These are phyloP conservation scores for Areca catechu DNA, from an alignment of 176 grass and related monocot genomes.

Conservation along the genomic window DNA sequence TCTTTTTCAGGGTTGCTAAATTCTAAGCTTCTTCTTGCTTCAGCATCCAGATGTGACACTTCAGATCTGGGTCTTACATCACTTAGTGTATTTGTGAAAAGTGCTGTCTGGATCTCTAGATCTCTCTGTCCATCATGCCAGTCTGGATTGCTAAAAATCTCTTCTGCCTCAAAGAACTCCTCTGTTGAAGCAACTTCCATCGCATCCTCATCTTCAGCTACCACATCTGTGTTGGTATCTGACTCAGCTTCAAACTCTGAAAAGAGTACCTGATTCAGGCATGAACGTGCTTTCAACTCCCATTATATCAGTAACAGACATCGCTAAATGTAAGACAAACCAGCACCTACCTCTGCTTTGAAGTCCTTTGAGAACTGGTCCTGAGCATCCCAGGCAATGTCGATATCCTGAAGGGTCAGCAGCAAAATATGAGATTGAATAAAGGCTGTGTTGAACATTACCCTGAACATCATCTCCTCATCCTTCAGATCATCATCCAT, in stretches of 20 bases:
- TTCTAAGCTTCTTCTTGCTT: conserved; percentile 25
- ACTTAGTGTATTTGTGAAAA: conserved; percentile 29
- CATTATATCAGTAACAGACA: not conserved
- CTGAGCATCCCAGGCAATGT: conserved; percentile 61
- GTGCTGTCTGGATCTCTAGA: conserved; percentile 22
- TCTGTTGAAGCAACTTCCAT: conserved; percentile 58
- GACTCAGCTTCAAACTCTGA: conserved; percentile 86
- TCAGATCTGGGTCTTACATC: conserved; percentile 19
- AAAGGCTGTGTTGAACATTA: conserved; percentile 93
- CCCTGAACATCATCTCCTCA: conserved; percentile 71
- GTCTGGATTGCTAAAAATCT: conserved; percentile 68
- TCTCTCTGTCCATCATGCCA: conserved; percentile 64
- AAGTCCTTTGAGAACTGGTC: conserved; percentile 71
- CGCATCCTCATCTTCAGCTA: conserved; percentile 23
- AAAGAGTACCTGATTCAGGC: conserved; percentile 98
- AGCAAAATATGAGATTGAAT: conserved; percentile 79
- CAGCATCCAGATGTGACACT: conserved; percentile 1
- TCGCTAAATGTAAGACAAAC: conserved; percentile 18
- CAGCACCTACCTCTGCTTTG: conserved; percentile 69
- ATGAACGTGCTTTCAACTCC: conserved; percentile 50
- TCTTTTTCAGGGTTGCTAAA: conserved; percentile 28
- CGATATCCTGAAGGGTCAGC: conserved; percentile 71
- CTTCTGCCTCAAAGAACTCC: conserved; percentile 91
- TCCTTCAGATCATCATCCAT: conserved; percentile 39
- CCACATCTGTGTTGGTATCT: conserved; percentile 37